Base-by-base conservation (phyloP, 345 rosid genomes). In the Lepidium didymum region DNA sequence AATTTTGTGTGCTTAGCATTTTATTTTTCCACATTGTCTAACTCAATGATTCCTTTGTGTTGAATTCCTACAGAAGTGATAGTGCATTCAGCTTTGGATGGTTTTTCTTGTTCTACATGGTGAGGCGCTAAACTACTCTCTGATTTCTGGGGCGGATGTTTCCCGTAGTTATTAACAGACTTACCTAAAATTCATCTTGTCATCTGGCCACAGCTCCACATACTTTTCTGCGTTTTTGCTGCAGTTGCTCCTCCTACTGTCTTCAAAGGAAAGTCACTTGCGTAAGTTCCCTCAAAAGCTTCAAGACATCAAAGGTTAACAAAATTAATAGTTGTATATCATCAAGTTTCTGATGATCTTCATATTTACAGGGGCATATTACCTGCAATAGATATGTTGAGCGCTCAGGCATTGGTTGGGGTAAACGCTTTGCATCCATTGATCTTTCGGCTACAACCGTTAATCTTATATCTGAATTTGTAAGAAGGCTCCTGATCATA, bases 241-340 rank as follows among this genome's bases (percentile, higher is more conserved):
- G 91, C 99, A 14, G 93, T 95, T 67, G 96, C 99, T 72, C 99
- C 99, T 50, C 97, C 99, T 43, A 50, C 91, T 43, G 42, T 95
- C 77, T 95, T 95, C 84, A 87, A 82, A 80, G 99, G 99, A 67
- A 91, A 95, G 75, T 89, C 99, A 68, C 88, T 95, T 38, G 77
- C 99, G 97, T 94, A 86, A 74, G 97, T 78, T 62, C 35, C 68
- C 64, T 53, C 42, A 10, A 47, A 11, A 43, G 11, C 15, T 69
- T 34, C 5, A 49, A 33, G 23, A 67, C 33, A 10, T 34, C 7
- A 19, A 19, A 3, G 3, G 4, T 62, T 53, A 8, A 2, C 65
- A 19, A 13, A 7, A 44, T 38, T 46, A 12, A 31, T 29, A 56
- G 33, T 34, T 29, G n/a, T 45, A 10, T 54, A 45, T 43, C 51